Conservation (phyloP, 192 early-diverging fungal species). For the Gamsiella multidivaricata region DNA sequence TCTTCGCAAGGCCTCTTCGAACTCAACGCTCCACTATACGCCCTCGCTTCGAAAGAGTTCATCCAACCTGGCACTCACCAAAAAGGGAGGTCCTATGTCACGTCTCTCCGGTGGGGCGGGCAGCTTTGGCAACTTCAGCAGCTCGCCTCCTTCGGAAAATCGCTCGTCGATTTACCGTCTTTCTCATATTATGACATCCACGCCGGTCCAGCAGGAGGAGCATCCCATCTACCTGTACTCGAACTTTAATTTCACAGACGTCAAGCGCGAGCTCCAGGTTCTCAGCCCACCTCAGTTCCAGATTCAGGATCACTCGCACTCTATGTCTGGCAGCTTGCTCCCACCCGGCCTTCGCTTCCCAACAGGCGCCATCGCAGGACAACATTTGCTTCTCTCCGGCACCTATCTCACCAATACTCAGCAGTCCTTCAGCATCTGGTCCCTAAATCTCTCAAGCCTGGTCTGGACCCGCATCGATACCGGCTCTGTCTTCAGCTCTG, state of each 20-base stretch:
- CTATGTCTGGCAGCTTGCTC: slow-evolving; percentile 69
- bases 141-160: slow-evolving; percentile 36
- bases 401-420: slow-evolving; percentile 76
- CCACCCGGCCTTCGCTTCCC: slow-evolving; percentile 85
- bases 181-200: slow-evolving; percentile 33
- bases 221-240: slow-evolving; percentile 80
- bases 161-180: slow-evolving; percentile 49
- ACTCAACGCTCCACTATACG: slow-evolving; percentile 26
- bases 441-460: slow-evolving; percentile 68
- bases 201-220: slow-evolving; percentile 59
- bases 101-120: slow-evolving; percentile 43
- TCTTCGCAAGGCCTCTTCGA: slow-evolving; percentile 30
- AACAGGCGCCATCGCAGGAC: slow-evolving; percentile 75
- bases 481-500: slow-evolving; percentile 72
- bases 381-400: slow-evolving; percentile 75
- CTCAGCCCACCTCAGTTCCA: slow-evolving; percentile 70
- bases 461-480: slow-evolving; percentile 77
- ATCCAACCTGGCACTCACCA: slow-evolving; percentile 42
- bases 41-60: slow-evolving; percentile 43
- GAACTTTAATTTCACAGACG: slow-evolving; percentile 85
- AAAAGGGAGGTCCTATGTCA: slow-evolving; percentile 38
- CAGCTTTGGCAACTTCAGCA: slow-evolving; percentile 36
- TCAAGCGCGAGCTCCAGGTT: slow-evolving; percentile 80
- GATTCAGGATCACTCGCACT: slow-evolving; percentile 75
- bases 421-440: slow-evolving; percentile 80